A percentile compares a stretch with the other conserved stretches of the same genome.
These are phyloP conservation scores for Verticillium tricorpus DNA, from an alignment of 2,329 filamentous ascomycete genomes.

Conservation along the genomic window DNA sequence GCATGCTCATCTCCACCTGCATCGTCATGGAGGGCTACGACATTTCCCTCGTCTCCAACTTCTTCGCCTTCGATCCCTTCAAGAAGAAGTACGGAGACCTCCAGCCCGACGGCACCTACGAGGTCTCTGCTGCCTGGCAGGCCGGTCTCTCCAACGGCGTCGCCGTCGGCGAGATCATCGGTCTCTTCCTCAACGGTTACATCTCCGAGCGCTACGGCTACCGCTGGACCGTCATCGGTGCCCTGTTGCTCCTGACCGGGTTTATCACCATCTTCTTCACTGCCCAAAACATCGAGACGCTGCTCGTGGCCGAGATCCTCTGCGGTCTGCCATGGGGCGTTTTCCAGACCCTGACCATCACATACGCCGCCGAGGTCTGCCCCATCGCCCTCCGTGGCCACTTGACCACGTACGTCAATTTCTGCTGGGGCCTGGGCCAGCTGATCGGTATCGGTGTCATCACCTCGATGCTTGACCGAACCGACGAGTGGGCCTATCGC, in stretches of 20 bases:
- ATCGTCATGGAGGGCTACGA: conserved; percentile 89
- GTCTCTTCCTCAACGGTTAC: conserved; percentile 61
- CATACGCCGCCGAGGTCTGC: conserved; percentile 69
- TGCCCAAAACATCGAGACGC: conserved; percentile 51
- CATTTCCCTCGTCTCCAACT: conserved; percentile 75
- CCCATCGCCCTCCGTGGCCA: conserved; percentile 68
- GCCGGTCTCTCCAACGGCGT: conserved; percentile 57
- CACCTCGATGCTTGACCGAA: conserved; percentile 58
- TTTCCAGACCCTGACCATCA: conserved; percentile 55
- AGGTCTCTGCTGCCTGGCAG: conserved; percentile 59
- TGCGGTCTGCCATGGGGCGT: conserved; percentile 61
- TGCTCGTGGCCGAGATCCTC: conserved; percentile 58
- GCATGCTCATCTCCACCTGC: conserved; percentile 80
- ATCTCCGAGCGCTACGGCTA: conserved; percentile 66
- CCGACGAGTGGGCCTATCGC: conserved; percentile 65
- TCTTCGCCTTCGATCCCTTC: conserved; percentile 60
- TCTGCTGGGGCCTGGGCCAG: conserved; percentile 67
- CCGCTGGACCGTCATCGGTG: conserved; percentile 57
- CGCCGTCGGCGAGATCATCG: conserved; percentile 60
- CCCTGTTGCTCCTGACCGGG: conserved; percentile 46
- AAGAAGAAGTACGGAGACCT: conserved; percentile 52
- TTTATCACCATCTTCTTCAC: conserved; percentile 65
- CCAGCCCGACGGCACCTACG: conserved; percentile 39
- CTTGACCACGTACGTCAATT: conserved; percentile 70
- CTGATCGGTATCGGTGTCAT: conserved; percentile 71